Evolutionary conservation across 2,329 filamentous ascomycete genomes (phyloP), one percentile per base, ranked within the genome.

Genomic region (Dactylellina drechsleri): DNA sequence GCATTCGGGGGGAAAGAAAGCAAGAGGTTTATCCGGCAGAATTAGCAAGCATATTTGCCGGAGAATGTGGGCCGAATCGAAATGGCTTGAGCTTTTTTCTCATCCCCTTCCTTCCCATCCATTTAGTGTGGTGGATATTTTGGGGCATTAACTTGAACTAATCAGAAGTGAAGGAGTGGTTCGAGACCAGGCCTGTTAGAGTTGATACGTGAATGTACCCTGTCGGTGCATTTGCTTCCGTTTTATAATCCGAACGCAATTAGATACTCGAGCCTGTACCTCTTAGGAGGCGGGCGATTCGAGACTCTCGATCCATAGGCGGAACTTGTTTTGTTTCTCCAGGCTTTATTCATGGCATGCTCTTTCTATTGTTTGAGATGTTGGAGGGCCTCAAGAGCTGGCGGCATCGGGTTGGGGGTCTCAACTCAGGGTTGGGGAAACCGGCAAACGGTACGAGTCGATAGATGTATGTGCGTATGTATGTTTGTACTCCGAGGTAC

Each of bases 11-110:
- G 31, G 31, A 7, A 7, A 10, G 31, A 36, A 10, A 36, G 31
- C 31, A 26, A 53, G 52, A 71, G 47, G 66, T 71, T 71, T 71
- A 71, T 71, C 66, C 66, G 66, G 66, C 45, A 58, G 59, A 65
- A 64, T 71, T 64, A 59, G 59, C 66, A 52, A 71, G 47, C 20
- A 64, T 71, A 70, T 71, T 71, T 71, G 59, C 66, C 66, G 66
- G 66, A 71, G 36, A 53, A 13, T 53, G 59, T 71, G 66, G 66
- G 52, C 59, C 66, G 43, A 56, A 36, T 36, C 6, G 31, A 36
- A 53, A 47, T 68, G 31, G 56, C 53, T 45, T 49, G 47, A 57
- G 62, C 66, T 64, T 64, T 59, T 6, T 54, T 56, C 66, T 47
- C 50, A n/a, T 62, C 23, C 31, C 31, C 31, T 36, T 36, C 31